These are phyloP conservation scores for Leccinellum albellum DNA, from an alignment of 768 basidiomycete genomes.

Conservation along the genomic window DNA sequence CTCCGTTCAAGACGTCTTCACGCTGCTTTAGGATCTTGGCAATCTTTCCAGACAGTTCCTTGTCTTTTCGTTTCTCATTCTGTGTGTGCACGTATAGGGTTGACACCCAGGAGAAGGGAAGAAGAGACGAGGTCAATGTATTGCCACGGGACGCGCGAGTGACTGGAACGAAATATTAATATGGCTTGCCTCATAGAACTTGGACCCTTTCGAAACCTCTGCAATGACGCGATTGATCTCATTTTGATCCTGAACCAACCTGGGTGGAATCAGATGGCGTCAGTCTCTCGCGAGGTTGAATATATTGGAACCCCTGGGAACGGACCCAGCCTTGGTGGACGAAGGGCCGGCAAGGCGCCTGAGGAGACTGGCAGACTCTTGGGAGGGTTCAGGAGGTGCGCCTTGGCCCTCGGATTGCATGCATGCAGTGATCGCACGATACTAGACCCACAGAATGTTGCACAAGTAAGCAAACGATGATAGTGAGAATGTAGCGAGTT, in stretches of 20 bases:
- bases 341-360: slow-evolving; percentile 85
- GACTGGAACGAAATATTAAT: not conserved
- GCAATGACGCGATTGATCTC: slow-evolving; percentile 88
- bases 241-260: slow-evolving; percentile 71
- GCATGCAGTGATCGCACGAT: not conserved
- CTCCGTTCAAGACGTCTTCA: slow-evolving; percentile 53
- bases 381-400: slow-evolving; percentile 40
- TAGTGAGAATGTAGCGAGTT: too few relatives aligned
- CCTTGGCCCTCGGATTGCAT: slow-evolving; percentile 22
- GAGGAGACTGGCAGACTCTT: slow-evolving; percentile 66
- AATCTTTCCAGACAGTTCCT: slow-evolving; percentile 77
- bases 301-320: slow-evolving; percentile 6
- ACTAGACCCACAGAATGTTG: not conserved
- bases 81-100: slow-evolving; percentile 24
- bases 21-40: slow-evolving; percentile 60
- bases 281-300: slow-evolving; percentile 1
- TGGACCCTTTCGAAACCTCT: slow-evolving; percentile 88
- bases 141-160: not conserved
- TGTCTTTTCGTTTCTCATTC: slow-evolving; percentile 91
- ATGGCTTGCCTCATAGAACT: slow-evolving; percentile 73
- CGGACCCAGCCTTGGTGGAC: slow-evolving; percentile 84
- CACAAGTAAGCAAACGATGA: too few relatives aligned
- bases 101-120: too few relatives aligned
- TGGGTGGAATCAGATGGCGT: slow-evolving; percentile 23
- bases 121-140: not conserved